phyloP scores from a whole-genome alignment of 331 rosid genomes.

The Quercus lobata region DNA sequence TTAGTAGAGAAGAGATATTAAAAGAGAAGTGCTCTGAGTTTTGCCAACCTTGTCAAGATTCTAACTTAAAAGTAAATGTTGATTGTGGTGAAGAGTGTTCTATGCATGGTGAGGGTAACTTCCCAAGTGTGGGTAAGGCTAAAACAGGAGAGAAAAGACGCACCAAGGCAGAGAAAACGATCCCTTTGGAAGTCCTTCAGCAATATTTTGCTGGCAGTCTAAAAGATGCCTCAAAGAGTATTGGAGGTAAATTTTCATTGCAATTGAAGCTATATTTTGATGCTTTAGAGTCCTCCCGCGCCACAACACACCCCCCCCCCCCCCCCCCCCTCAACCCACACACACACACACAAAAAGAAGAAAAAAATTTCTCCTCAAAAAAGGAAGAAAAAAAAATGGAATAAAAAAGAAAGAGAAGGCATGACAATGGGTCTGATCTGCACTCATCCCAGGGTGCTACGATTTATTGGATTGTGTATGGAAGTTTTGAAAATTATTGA shows the following conservation, averaged over 20 bases:
- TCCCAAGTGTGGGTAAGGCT: conserved; percentile 36
- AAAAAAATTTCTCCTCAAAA: not conserved
- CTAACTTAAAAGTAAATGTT: conserved; percentile 31
- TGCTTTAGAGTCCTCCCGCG: not conserved
- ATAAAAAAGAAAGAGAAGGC: not conserved
- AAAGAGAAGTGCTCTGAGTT: conserved; percentile 32
- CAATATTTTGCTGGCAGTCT: conserved; percentile 91
- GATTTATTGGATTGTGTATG: not conserved
- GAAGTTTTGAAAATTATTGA: not conserved
- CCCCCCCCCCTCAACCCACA: too few relatives aligned
- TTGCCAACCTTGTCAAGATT: conserved; percentile 28
- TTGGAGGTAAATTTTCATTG: conserved; percentile 67
- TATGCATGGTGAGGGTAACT: conserved; percentile 44
- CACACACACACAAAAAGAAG: not conserved
- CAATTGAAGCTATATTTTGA: conserved; percentile 1
- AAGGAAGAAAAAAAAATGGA: not conserved
- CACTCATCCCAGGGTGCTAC: not conserved
- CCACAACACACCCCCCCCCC: not conserved
- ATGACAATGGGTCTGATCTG: not conserved
- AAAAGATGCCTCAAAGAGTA: conserved; percentile 93
- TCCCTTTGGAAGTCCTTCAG: conserved; percentile 76
- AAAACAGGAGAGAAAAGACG: conserved; percentile 66
- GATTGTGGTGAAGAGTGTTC: conserved; percentile 41
- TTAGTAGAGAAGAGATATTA: conserved; percentile 9
- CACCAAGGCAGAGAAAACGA: conserved; percentile 76